Conservation (phyloP, 345 rosid genomes). For the Physaria fendleri region DNA sequence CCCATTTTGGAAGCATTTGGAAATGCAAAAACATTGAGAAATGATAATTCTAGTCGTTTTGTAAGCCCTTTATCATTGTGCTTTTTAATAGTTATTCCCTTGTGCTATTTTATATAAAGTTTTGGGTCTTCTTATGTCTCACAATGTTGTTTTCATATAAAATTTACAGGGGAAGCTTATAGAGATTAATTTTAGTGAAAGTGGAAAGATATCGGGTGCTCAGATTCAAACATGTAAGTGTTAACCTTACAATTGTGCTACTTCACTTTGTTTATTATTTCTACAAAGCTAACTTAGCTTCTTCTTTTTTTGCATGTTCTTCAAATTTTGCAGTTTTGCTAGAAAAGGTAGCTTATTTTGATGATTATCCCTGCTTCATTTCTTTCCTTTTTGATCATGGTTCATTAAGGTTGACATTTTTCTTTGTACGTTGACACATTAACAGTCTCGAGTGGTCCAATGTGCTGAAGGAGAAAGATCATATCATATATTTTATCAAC, state of each 20-base stretch:
- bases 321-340: slow-evolving; percentile 65
- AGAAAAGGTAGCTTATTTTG: slow-evolving; percentile 72
- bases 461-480: slow-evolving; percentile 96
- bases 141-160: slow-evolving; percentile 11
- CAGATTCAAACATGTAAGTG: slow-evolving; percentile 94
- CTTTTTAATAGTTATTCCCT: neutral
- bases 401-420: slow-evolving; percentile 16
- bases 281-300: slow-evolving; percentile 31
- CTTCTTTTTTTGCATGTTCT: slow-evolving; percentile 26
- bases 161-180: slow-evolving; percentile 82
- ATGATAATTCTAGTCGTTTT: slow-evolving; percentile 98
- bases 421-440: slow-evolving; percentile 16
- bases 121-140: neutral
- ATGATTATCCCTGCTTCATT: slow-evolving; percentile 16
- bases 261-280: slow-evolving; percentile 9
- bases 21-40: slow-evolving; percentile 91
- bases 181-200: slow-evolving; percentile 92
- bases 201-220: slow-evolving; percentile 99
- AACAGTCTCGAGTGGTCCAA: slow-evolving; percentile 99
- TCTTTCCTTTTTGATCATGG: slow-evolving; percentile 4
- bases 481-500: slow-evolving; percentile 98
- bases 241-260: neutral
- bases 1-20: slow-evolving; percentile 99
- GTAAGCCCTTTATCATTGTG: slow-evolving; percentile 53
- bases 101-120: neutral